Base-by-base conservation (phyloP, 2,329 filamentous ascomycete genomes). In the Fusarium sp. region DNA sequence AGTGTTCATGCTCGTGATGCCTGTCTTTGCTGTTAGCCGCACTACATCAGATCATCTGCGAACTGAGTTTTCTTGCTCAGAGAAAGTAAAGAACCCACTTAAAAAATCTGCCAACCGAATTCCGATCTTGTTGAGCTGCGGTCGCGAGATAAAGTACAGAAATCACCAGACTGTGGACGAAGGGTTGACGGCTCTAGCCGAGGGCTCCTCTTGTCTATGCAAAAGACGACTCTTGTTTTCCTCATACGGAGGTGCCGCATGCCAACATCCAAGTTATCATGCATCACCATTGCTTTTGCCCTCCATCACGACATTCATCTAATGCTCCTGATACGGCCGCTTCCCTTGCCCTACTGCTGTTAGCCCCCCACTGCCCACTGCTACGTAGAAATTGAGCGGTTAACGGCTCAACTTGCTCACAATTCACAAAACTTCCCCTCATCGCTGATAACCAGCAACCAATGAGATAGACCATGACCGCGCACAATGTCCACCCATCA, bases 21-120 rank as follows among this genome's bases (percentile, higher is more conserved):
- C 14, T 36, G 23, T 11, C 14, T 18, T 29, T 33, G 16, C 38
- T 31, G 29, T 50, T 16, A 18, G 27, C 49, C 16, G 13, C 20
- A 13, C 11, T 18, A 23, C 54, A 42, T 71, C 68, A 71, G 68
- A 71, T 60, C 68, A 71, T 69, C 27, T 40, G 23, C 5, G 2
- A 50, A 56, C 29, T 53, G 10, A n/a, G 27, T 42, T 34, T 44
- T 40, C 16, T 11, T 25, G 20, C 34, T 27, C 18, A 42, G 34
- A 36, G 33, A 23, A 20, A 51, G 16, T 42, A 2, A 31, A 51
- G 29, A 61, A 2, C 44, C 27, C 34, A 9, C 23, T 50, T 8
- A 4, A 40, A 40, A 27, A 27, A 4, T 16, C 6, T 11, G 13
- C n/a, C n/a, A 29, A 5, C 40, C 54, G 31, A 27, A 7, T n/a